A percentile compares a stretch with the other conserved stretches of the same genome.
phyloP scores from a whole-genome alignment of 352 stramenopile species.

The Phytophthora constricta region DNA sequence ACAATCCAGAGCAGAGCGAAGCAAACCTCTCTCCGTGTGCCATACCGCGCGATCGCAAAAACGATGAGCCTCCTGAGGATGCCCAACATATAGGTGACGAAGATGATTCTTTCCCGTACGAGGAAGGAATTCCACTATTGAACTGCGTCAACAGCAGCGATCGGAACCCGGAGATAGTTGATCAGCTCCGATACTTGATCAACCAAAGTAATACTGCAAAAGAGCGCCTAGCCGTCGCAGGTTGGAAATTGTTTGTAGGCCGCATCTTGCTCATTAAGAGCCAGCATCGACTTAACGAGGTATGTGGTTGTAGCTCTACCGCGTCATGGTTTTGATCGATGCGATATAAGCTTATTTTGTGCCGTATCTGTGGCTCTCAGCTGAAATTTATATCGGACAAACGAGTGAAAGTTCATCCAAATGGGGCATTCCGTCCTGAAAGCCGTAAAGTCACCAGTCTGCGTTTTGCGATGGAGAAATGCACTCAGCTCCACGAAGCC shows the following conservation, averaged over 20 bases:
- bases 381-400: slow-evolving; percentile 17
- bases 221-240: slow-evolving; percentile 29
- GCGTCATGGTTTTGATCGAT: not conserved
- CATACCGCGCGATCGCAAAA: not conserved
- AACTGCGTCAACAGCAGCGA: slow-evolving; percentile 21
- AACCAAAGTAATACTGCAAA: slow-evolving; percentile 41
- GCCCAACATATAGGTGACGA: not conserved
- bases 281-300: slow-evolving; percentile 51
- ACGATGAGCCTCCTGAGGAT: slow-evolving; percentile 13
- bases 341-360: no score
- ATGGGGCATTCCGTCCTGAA: slow-evolving; percentile 6
- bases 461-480: slow-evolving; percentile 48
- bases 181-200: slow-evolving; percentile 53
- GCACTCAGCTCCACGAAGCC: slow-evolving; percentile 47
- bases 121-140: slow-evolving; percentile 3
- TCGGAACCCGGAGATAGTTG: slow-evolving; percentile 55
- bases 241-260: slow-evolving; percentile 59
- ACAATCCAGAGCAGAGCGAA: slow-evolving; percentile 17
- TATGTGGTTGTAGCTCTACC: slow-evolving; percentile 15
- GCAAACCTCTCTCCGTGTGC: not conserved
- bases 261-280: slow-evolving; percentile 31
- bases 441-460: slow-evolving; percentile 20
- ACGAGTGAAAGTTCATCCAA: slow-evolving; percentile 8
- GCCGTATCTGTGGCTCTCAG: no score
- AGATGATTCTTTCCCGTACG: slow-evolving; percentile 2